These are phyloP conservation scores for Oryza punctata DNA, from an alignment of 176 grass and related monocot species.

Conservation along the genomic window DNA sequence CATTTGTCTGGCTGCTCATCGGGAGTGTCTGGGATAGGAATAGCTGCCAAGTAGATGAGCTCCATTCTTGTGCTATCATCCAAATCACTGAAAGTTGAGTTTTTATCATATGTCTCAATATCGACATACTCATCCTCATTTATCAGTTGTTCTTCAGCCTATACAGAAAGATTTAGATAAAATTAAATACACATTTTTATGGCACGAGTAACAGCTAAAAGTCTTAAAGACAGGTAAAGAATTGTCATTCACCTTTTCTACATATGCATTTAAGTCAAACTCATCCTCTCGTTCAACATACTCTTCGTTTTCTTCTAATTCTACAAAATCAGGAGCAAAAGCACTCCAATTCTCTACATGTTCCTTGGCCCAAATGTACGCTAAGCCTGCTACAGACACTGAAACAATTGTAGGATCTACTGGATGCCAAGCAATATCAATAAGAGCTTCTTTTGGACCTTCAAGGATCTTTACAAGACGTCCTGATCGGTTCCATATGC, in stretches of 20 bases:
- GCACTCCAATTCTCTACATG: constrained; percentile 94
- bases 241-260: constrained; percentile 61
- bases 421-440: constrained; percentile 97
- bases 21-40: constrained; percentile 74
- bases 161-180: constrained; percentile 42
- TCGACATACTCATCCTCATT: constrained; percentile 83
- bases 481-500: constrained; percentile 87
- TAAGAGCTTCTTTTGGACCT: constrained; percentile 93
- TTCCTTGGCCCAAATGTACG: constrained; percentile 92
- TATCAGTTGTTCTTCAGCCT: constrained; percentile 76
- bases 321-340: constrained; percentile 97
- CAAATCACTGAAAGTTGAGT: constrained; percentile 62
- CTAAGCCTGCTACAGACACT: constrained; percentile 74
- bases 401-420: constrained; percentile 74
- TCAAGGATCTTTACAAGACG: constrained; percentile 96
- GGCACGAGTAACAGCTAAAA: constrained; percentile 29
- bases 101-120: constrained; percentile 67
- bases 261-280: constrained; percentile 78
- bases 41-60: constrained; percentile 65
- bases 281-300: constrained; percentile 94
- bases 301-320: constrained; percentile 97
- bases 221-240: constrained; percentile 9
- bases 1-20: constrained; percentile 93
- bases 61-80: constrained; percentile 68
- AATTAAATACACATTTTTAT: constrained; percentile 31